phyloP scores from a whole-genome alignment of 2,329 filamentous ascomycete species.

The Ophiostoma piceae region DNA sequence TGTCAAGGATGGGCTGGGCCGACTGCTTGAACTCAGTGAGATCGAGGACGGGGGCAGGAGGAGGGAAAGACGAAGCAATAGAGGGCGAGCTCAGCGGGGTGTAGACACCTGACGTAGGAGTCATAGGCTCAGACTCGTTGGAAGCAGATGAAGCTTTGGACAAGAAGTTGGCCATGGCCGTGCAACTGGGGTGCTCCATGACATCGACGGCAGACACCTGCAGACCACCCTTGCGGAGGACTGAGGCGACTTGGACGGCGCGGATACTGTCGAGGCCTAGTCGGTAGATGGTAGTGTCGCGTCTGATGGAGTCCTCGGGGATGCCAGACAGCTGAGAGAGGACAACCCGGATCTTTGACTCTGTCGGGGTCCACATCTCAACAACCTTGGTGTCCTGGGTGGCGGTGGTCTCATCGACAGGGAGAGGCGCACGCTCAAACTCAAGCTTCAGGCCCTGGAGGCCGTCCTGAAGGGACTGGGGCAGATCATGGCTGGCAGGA shows the following conservation, averaged over 20 bases:
- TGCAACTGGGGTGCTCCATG: constrained; percentile 55
- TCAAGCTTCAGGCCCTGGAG: constrained; percentile 3
- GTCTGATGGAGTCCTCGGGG: constrained; percentile 46
- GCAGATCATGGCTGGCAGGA: constrained; percentile 15
- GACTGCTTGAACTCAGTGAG: constrained; percentile 36
- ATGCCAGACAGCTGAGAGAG: constrained; percentile 55
- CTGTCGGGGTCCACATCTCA: constrained; percentile 46
- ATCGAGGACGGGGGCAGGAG: constrained; percentile 32
- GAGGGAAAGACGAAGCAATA: background rate
- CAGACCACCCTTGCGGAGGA: constrained; percentile 56
- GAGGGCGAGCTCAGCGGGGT: constrained; percentile 10
- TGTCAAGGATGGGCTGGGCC: constrained; percentile 32
- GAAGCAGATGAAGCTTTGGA: constrained; percentile 13
- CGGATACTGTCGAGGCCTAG: constrained; percentile 92
- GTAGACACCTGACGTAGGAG: constrained; percentile 11
- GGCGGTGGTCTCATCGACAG: background rate
- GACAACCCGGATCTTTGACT: constrained; percentile 50
- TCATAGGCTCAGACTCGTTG: constrained; percentile 9
- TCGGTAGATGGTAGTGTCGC: constrained; percentile 70
- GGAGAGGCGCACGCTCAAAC: background rate
- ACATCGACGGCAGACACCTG: constrained; percentile 65
- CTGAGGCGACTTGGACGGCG: constrained; percentile 68
- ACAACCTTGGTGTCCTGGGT: background rate
- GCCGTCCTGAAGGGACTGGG: background rate
- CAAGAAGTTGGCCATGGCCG: constrained; percentile 16